Evolutionary conservation across 2,329 filamentous ascomycete species (phyloP).

Genomic region (Monilinia fructigena): DNA sequence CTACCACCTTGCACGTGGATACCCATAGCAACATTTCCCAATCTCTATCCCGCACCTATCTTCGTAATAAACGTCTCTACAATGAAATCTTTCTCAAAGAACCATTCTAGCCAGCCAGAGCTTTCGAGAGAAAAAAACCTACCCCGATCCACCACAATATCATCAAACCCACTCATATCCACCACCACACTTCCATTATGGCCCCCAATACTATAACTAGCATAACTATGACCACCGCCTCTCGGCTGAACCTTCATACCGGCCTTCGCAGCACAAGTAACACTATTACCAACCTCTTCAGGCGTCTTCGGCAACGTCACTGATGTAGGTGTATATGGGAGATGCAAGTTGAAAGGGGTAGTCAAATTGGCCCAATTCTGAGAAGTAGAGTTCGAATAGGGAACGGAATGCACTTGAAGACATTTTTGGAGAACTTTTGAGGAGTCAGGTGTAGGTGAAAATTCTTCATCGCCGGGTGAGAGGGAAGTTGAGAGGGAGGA

Average conservation of each 20-base stretch:
- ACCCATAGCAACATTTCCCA: conserved; percentile 45
- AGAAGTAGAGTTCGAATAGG: conserved; percentile 14
- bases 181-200: conserved; percentile 52
- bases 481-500: background rate
- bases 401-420: conserved; percentile 9
- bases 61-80: conserved; percentile 28
- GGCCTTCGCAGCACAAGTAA: conserved; percentile 47
- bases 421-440: conserved; percentile 2
- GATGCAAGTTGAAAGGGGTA: conserved; percentile 32
- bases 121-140: background rate
- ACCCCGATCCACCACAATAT: conserved; percentile 50
- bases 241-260: conserved; percentile 51
- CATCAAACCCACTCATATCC: conserved; percentile 53
- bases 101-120: background rate
- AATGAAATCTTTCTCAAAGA: background rate
- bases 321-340: conserved; percentile 28
- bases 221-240: conserved; percentile 55
- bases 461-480: background rate
- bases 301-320: conserved; percentile 35
- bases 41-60: conserved; percentile 44
- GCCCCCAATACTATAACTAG: conserved; percentile 48
- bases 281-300: conserved; percentile 44
- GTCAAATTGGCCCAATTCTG: conserved; percentile 24
- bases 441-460: background rate
- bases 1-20: conserved; percentile 42